These are phyloP conservation scores for Myriosclerotinia duriaeana DNA, from an alignment of 2,329 filamentous ascomycete species.

Conservation along the genomic window DNA sequence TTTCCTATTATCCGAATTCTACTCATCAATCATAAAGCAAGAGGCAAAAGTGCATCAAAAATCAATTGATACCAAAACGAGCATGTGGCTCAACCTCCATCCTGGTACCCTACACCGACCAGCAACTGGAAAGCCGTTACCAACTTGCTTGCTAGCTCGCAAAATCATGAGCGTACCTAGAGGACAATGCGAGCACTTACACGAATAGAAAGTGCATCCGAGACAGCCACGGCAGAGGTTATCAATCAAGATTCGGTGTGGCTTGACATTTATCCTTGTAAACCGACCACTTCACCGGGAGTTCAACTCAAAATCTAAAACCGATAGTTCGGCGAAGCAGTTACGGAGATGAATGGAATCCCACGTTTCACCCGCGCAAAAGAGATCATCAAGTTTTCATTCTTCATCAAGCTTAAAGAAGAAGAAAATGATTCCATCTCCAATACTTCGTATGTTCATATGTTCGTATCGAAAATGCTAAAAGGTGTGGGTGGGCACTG, in stretches of 20 bases:
- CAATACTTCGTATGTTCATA: not conserved
- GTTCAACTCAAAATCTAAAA: not conserved
- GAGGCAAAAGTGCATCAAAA: not conserved
- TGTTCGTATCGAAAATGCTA: not conserved
- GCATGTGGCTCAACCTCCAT: not conserved
- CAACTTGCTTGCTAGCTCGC: not conserved
- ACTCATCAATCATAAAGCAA: not conserved
- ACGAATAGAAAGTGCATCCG: not conserved
- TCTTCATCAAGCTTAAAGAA: not conserved
- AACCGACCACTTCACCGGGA: not conserved
- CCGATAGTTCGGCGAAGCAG: not conserved
- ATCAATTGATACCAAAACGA: not conserved
- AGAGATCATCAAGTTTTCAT: not conserved
- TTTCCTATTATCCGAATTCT: not conserved
- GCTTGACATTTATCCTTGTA: not conserved
- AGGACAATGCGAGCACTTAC: not conserved
- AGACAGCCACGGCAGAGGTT: not conserved
- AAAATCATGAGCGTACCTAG: not conserved
- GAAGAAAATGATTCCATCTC: not conserved
- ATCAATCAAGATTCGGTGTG: not conserved
- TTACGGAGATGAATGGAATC: not conserved
- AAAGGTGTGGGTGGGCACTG: not conserved
- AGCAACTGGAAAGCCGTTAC: not conserved
- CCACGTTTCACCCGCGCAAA: not conserved
- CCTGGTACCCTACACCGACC: not conserved